These are phyloP conservation scores for Alternaria ethzedia DNA, from an alignment of 2,329 filamentous ascomycete species.

Conservation along the genomic window DNA sequence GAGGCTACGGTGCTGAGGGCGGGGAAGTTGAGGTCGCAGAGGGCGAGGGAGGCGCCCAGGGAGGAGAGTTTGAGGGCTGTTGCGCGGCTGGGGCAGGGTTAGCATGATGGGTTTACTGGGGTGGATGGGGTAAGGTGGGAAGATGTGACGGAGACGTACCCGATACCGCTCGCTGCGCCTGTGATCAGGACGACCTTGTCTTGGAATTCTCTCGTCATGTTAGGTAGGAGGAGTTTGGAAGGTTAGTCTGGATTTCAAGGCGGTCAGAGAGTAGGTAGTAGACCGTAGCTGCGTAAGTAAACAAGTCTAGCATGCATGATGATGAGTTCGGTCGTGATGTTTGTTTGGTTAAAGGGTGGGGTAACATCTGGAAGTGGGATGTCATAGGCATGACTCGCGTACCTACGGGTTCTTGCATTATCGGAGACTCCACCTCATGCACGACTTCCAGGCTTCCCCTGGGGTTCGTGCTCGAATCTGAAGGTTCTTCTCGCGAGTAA, in stretches of 20 bases:
- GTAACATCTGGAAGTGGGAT: conserved; percentile 41
- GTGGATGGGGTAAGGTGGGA: too few species aligned
- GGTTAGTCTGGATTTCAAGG: not conserved
- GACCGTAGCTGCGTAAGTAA: not conserved
- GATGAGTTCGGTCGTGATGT: conserved; percentile 16
- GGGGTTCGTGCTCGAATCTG: conserved; percentile 7
- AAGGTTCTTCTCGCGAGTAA: not conserved
- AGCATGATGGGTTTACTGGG: not conserved
- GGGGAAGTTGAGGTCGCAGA: conserved; percentile 47
- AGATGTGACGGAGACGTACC: conserved; percentile 26
- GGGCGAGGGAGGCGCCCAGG: conserved; percentile 49
- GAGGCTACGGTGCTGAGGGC: conserved; percentile 50
- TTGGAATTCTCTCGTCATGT: conserved; percentile 39
- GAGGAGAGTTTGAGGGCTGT: conserved; percentile 57
- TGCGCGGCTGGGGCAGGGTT: conserved; percentile 42
- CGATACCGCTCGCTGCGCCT: conserved; percentile 55
- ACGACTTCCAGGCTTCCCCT: not conserved
- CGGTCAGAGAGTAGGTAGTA: not conserved
- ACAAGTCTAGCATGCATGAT: conserved; percentile 3
- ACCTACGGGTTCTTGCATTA: not conserved
- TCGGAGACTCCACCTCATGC: not conserved
- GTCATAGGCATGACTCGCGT: conserved; percentile 34
- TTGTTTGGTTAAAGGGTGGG: conserved; percentile 38
- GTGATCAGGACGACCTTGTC: conserved; percentile 41
- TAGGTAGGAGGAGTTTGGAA: not conserved